Percentiles rank a stretch among this genome's conserved stretches.
Evolutionary conservation across 768 basidiomycete genomes (phyloP).

Genomic region (Mycena crocata): DNA sequence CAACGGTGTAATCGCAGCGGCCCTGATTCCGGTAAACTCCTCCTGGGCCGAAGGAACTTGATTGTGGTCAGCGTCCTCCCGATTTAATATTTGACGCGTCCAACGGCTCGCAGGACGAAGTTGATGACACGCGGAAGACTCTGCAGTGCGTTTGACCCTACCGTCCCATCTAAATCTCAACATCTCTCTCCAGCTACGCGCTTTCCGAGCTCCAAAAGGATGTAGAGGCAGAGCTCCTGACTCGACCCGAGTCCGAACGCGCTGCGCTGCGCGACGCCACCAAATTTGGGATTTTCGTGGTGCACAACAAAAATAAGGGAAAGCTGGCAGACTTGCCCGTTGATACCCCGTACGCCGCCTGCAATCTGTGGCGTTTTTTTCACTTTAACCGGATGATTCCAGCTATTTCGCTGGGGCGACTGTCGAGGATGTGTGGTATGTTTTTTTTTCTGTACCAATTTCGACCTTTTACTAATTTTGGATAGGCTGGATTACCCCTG

Average conservation of each 20-base stretch:
- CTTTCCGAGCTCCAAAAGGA: slow-evolving; percentile 91
- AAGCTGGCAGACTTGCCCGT: slow-evolving; percentile 83
- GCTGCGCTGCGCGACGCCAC: slow-evolving; percentile 74
- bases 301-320: slow-evolving; percentile 92
- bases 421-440: slow-evolving; percentile 78
- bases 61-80: slow-evolving; percentile 26
- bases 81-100: not conserved
- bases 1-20: slow-evolving; percentile 55
- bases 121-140: slow-evolving; percentile 91
- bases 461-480: not conserved
- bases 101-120: slow-evolving; percentile 71
- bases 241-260: slow-evolving; percentile 77
- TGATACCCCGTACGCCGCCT: slow-evolving; percentile 65
- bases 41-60: slow-evolving; percentile 61
- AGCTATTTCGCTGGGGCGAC: slow-evolving; percentile 89
- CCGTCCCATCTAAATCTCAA: not conserved
- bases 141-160: slow-evolving; percentile 69
- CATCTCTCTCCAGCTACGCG: slow-evolving; percentile 73
- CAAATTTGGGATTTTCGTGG: slow-evolving; percentile 92
- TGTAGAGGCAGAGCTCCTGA: slow-evolving; percentile 76
- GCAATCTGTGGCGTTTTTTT: slow-evolving; percentile 6
- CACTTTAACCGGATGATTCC: slow-evolving; percentile 25
- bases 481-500: slow-evolving; percentile 87
- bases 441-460: slow-evolving; percentile 4
- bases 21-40: slow-evolving; percentile 70